A percentile compares a stretch with the other conserved stretches of the same genome.
Evolutionary conservation across 179 eudicot species (phyloP).

Genomic region (Silene noctiflora): DNA sequence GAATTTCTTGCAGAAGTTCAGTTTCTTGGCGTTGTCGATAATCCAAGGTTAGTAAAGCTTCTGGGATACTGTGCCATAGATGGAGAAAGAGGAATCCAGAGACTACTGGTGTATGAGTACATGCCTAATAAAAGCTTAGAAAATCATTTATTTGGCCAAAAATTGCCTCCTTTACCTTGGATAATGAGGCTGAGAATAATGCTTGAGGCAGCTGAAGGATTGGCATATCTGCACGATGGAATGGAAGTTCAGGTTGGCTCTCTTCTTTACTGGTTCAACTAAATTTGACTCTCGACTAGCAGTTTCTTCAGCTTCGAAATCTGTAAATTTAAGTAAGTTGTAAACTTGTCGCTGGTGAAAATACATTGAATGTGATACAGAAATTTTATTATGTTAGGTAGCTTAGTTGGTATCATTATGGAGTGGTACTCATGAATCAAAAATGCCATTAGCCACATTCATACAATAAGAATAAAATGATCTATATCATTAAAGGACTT

Average conservation of each 20-base stretch:
- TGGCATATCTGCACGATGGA: constrained; percentile 67
- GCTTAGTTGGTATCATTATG: too few species aligned
- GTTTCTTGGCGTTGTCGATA: constrained; percentile 77
- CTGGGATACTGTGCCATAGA: constrained; percentile 78
- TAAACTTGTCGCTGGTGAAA: background rate
- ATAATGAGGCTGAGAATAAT: constrained; percentile 46
- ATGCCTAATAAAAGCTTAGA: constrained; percentile 81
- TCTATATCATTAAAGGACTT: background rate
- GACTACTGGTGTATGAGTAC: constrained; percentile 81
- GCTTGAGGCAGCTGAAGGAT: constrained; percentile 82
- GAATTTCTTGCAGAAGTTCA: constrained; percentile 92
- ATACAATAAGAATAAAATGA: too few species aligned
- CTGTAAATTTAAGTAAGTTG: background rate
- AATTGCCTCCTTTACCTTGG: constrained; percentile 56
- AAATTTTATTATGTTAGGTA: too few species aligned
- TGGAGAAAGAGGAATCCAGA: constrained; percentile 71
- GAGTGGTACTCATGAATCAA: too few species aligned
- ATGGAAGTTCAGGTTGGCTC: constrained; percentile 57
- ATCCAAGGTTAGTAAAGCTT: constrained; percentile 71
- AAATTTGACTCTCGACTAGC: background rate
- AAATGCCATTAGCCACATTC: too few species aligned
- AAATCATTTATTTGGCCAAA: constrained; percentile 61
- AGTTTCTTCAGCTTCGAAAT: background rate
- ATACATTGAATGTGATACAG: background rate
- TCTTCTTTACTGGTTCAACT: background rate